Evolutionary conservation across 306 rosid genomes (phyloP).

Genomic region (Pachyrhizus erosus): DNA sequence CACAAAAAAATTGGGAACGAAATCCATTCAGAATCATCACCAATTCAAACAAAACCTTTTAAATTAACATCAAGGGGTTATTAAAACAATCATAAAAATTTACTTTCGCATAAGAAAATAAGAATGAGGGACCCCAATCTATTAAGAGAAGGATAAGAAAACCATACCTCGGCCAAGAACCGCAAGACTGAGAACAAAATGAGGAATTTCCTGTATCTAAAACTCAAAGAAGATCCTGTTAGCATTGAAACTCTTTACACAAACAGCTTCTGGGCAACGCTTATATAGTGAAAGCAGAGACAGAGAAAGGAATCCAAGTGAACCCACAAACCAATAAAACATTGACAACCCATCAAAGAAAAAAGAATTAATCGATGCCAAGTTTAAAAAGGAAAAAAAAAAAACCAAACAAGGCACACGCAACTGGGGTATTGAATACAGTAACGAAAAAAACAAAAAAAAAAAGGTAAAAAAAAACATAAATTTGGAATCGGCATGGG

Average conservation of each 20-base stretch:
- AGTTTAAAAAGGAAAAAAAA: no score
- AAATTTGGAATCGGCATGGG: not conserved
- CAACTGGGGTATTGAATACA: not conserved
- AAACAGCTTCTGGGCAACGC: constrained; percentile 14
- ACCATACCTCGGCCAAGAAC: constrained; percentile 39
- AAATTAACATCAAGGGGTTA: not conserved
- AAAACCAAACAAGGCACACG: constrained; percentile 10
- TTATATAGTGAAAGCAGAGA: constrained; percentile 19
- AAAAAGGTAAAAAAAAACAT: not conserved
- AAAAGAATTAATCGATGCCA: constrained; percentile 2
- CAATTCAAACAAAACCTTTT: constrained; percentile 15
- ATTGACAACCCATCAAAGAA: constrained; percentile 11
- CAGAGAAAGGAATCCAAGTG: constrained; percentile 42
- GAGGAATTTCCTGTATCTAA: constrained; percentile 4
- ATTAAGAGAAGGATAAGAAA: constrained; percentile 17
- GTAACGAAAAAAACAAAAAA: not conserved
- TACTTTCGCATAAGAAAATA: not conserved
- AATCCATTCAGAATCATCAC: constrained; percentile 7
- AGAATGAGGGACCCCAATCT: not conserved
- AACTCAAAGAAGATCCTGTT: constrained; percentile 9
- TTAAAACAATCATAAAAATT: not conserved
- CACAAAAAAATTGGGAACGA: constrained; percentile 15
- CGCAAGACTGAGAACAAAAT: constrained; percentile 10
- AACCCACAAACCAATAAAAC: constrained; percentile 45
- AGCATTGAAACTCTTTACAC: constrained; percentile 21